Percentiles rank a stretch among this genome's conserved stretches.
phyloP scores from a whole-genome alignment of 1,139 yeast species.

The Eremothecium coryli region DNA sequence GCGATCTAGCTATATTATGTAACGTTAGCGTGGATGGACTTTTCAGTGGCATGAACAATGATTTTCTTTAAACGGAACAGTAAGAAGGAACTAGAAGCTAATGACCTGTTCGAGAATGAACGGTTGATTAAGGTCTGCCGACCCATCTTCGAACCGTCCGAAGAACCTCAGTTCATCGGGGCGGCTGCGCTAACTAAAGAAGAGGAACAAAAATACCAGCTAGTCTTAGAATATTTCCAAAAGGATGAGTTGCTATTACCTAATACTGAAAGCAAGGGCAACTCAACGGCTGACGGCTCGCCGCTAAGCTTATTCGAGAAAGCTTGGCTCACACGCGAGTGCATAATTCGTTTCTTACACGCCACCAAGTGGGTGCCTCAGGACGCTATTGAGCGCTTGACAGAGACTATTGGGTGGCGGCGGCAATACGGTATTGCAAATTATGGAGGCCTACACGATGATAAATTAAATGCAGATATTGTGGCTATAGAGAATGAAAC shows the following conservation, averaged over 20 bases:
- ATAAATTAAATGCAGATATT: constrained; percentile 48
- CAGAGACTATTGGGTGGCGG: constrained; percentile 78
- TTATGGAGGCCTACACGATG: constrained; percentile 36
- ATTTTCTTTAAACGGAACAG: no score
- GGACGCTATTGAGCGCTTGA: constrained; percentile 65
- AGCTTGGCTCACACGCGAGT: constrained; percentile 88
- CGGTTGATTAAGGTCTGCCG: constrained; percentile 25
- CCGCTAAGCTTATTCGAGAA: constrained; percentile 54
- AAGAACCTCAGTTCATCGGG: constrained; percentile 42
- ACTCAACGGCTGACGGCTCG: constrained; percentile 22
- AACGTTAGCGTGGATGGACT: no score
- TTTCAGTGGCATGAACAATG: no score
- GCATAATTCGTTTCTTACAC: constrained; percentile 73
- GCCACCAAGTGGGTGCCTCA: constrained; percentile 83
- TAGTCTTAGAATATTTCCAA: constrained; percentile 52
- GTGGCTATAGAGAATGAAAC: constrained; percentile 68
- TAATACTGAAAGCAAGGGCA: constrained; percentile 33
- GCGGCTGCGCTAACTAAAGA: constrained; percentile 41
- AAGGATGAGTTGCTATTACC: constrained; percentile 37
- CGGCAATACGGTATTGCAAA: constrained; percentile 78
- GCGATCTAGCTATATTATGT: no score
- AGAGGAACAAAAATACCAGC: constrained; percentile 49
- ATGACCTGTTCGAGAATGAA: no score
- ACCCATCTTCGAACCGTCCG: constrained; percentile 49
- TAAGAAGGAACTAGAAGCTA: no score